These are phyloP conservation scores for Fusarium devonianum DNA, from an alignment of 2,329 filamentous ascomycete species.

Conservation along the genomic window DNA sequence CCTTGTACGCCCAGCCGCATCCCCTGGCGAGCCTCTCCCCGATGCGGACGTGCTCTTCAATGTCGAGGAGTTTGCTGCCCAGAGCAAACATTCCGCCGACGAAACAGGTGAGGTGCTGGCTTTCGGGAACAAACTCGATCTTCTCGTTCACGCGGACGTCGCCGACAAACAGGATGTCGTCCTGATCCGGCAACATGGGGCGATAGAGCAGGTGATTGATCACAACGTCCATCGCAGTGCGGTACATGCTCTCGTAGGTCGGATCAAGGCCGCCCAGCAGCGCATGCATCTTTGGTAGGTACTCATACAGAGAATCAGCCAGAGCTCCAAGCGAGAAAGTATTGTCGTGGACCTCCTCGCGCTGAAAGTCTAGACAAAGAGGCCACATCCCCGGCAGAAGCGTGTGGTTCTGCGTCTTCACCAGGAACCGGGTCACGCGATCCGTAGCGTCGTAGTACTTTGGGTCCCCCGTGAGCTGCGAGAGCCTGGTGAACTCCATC, in stretches of 20 bases:
- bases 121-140: constrained; percentile 40
- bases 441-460: constrained; percentile 82
- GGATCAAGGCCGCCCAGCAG: constrained; percentile 69
- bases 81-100: constrained; percentile 73
- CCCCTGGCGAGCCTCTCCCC: constrained; percentile 59
- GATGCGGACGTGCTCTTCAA: constrained; percentile 55
- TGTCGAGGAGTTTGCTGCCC: constrained; percentile 64
- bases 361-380: constrained; percentile 62
- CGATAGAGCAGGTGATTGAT: constrained; percentile 72
- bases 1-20: constrained; percentile 65
- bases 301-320: constrained; percentile 67
- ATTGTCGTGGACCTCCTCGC: constrained; percentile 60
- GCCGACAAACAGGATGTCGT: constrained; percentile 63
- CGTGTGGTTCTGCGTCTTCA: constrained; percentile 71
- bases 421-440: constrained; percentile 74
- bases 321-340: constrained; percentile 61
- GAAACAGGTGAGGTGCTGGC: constrained; percentile 70
- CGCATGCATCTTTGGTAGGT: constrained; percentile 68
- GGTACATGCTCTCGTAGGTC: constrained; percentile 72
- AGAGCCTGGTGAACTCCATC: constrained; percentile 77
- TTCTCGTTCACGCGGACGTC: constrained; percentile 42
- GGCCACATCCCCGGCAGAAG: constrained; percentile 83
- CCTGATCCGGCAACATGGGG: constrained; percentile 67
- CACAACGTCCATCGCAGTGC: constrained; percentile 66
- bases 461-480: constrained; percentile 73